These are phyloP conservation scores for Aspergillus flavus DNA, from an alignment of 2,329 filamentous ascomycete genomes.

Conservation along the genomic window DNA sequence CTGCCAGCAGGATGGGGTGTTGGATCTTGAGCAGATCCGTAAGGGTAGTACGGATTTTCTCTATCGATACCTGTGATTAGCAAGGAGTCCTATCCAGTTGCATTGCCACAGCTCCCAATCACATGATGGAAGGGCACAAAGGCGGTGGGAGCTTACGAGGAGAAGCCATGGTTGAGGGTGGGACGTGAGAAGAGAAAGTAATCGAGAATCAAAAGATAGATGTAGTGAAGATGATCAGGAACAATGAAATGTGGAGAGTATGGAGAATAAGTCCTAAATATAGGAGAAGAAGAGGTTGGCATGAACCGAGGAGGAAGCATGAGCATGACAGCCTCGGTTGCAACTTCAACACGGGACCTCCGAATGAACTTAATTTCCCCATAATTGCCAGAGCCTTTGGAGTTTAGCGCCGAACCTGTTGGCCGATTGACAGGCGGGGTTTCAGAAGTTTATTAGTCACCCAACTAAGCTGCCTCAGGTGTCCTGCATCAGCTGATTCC, in stretches of 20 bases:
- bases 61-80: slow-evolving; percentile 50
- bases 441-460: not conserved
- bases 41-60: slow-evolving; percentile 85
- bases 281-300: not conserved
- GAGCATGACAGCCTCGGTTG: slow-evolving; percentile 2
- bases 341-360: not conserved
- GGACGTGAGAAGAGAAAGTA: slow-evolving; percentile 12
- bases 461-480: not conserved
- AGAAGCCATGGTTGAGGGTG: slow-evolving; percentile 65
- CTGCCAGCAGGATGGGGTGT: slow-evolving; percentile 91
- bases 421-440: not conserved
- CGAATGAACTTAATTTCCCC: not conserved
- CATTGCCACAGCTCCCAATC: slow-evolving; percentile 19
- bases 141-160: slow-evolving; percentile 64
- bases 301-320: slow-evolving; percentile 6
- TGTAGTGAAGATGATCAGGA: slow-evolving; percentile 3
- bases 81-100: slow-evolving; percentile 12
- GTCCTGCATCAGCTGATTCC: not conserved
- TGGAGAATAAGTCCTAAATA: slow-evolving; percentile 2
- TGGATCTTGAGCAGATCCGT: slow-evolving; percentile 98
- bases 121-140: slow-evolving; percentile 15
- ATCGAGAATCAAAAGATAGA: slow-evolving; percentile 2
- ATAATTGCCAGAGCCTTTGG: not conserved
- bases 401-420: not conserved
- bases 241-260: not conserved